Evolutionary conservation across 805 yeast species (phyloP), one percentile per base, ranked within the genome.

Genomic region (Ogataea henricii): DNA sequence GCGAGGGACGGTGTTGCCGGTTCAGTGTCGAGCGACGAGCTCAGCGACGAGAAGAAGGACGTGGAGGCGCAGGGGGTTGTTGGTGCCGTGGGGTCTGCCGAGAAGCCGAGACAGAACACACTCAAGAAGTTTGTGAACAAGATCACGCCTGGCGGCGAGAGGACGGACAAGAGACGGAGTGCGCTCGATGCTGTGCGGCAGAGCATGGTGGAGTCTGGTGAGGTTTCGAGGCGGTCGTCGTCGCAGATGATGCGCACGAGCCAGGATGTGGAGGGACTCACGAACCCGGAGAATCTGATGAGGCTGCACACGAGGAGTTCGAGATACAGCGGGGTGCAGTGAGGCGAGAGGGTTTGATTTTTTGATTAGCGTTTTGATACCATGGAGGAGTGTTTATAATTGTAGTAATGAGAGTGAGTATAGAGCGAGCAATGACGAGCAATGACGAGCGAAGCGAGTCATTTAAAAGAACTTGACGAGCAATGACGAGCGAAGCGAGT

Each of bases 181-280:
- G 51, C 53, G 4, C 41, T 58, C n/a, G 59, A 58, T 21, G 26
- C 45, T 2, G 20, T 60, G 17, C 45, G 62, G 38, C 51, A 51
- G 14, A 48, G 48, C 32, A 60, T 60, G 65, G 39, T 54, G 17
- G 22, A 30, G 9, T 47, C 49, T 18, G 65, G 65, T 9, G 57
- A 62, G 40, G 52, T 49, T 16, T 59, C 64, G 3, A 44, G 49
- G 18, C 47, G 63, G 45, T 49, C 61, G 1, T 62, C 66, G 4
- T 42, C 57, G 17, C 60, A 60, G 26, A 49, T 51, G 35, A 58
- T 62, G n/a, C 55, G 63, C 35, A 53, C 60, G 9, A 59, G 56
- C 43, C 57, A 51, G 21, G 63, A 57, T 17, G 46, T 57, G 29
- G 52, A 45, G 16, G 58, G 62, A 12, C 39, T 62, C 6, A 49